These are phyloP conservation scores for Trichoderma breve DNA, from an alignment of 2,329 filamentous ascomycete species.

Conservation along the genomic window DNA sequence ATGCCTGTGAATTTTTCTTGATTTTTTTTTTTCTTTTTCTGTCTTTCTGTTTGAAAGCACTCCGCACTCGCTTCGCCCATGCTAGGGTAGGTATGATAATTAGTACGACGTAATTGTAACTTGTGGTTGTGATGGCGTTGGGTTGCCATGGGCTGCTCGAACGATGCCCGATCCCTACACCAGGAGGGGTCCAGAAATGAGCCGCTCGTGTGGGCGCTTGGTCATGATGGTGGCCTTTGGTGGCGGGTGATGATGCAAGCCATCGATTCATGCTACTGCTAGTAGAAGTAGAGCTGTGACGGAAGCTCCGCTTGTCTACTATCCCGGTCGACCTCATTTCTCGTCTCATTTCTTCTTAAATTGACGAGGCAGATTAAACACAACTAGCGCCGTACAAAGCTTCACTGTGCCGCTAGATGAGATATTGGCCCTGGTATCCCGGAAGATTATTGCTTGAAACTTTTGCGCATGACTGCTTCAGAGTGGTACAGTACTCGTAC, in stretches of 20 bases:
- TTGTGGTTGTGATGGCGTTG: not conserved
- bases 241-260: constrained; percentile 21
- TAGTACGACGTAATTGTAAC: not conserved
- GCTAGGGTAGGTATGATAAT: not conserved
- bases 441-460: not conserved
- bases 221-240: not conserved
- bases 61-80: not conserved
- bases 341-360: constrained; percentile 15
- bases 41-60: not conserved
- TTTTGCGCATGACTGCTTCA: not conserved
- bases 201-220: not conserved
- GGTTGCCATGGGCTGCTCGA: not conserved
- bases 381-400: not conserved
- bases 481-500: not conserved
- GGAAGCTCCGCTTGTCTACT: constrained; percentile 7
- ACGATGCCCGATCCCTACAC: constrained; percentile 12
- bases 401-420: not conserved
- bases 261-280: constrained; percentile 5
- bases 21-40: not conserved
- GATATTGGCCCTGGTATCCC: not conserved
- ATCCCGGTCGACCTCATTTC: constrained; percentile 17
- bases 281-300: not conserved
- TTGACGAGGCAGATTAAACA: not conserved
- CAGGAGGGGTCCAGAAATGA: not conserved
- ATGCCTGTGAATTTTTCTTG: not conserved